phyloP scores from a whole-genome alignment of 2,329 filamentous ascomycete genomes.

The Aspergillus sp. region DNA sequence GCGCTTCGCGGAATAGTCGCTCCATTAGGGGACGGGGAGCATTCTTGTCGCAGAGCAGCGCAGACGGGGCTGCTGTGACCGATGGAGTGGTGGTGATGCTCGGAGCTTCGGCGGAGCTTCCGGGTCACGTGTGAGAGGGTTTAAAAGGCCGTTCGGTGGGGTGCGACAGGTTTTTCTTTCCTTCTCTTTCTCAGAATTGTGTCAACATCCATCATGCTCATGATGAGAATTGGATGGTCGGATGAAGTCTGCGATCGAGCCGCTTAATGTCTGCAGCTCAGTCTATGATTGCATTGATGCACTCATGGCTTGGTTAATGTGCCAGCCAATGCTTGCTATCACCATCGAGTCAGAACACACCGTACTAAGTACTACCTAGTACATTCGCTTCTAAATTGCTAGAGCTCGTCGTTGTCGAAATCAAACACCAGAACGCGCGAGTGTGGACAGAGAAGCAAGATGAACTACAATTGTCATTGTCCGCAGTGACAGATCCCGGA shows the following conservation, averaged over 20 bases:
- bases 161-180: constrained; percentile 2
- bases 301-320: background rate
- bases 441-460: constrained; percentile 61
- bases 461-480: constrained; percentile 37
- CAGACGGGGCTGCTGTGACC: background rate
- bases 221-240: too few relatives aligned
- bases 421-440: constrained; percentile 49
- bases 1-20: constrained; percentile 26
- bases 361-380: too few relatives aligned
- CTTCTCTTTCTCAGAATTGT: constrained; percentile 3
- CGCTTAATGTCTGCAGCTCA: constrained; percentile 8
- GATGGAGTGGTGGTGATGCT: background rate
- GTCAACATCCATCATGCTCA: background rate
- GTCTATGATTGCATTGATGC: too few relatives aligned
- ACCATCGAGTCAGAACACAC: too few relatives aligned
- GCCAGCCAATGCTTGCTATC: background rate
- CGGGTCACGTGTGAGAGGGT: constrained; percentile 12
- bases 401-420: constrained; percentile 56
- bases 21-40: constrained; percentile 24
- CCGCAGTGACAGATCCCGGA: constrained; percentile 34
- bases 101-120: constrained; percentile 9
- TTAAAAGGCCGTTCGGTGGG: constrained; percentile 14
- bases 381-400: constrained; percentile 50
- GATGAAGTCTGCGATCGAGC: background rate
- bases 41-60: constrained; percentile 10